Evolutionary conservation across 352 stramenopile genomes (phyloP).

Genomic region (Phytophthora sojae): DNA sequence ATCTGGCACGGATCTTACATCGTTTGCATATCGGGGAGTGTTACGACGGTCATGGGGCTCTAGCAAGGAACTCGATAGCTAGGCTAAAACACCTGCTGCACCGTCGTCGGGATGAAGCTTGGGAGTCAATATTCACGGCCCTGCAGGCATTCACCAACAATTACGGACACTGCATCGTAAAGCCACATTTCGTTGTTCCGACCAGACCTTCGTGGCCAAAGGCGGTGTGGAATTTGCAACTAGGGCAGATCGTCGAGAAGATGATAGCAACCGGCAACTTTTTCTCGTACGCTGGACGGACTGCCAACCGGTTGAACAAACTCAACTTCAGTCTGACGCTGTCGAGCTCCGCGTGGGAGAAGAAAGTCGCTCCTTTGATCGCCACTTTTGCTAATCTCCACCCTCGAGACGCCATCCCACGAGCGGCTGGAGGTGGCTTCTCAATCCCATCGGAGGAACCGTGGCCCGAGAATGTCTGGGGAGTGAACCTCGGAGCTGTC

Average conservation of each 20-base stretch:
- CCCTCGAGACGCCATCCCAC: conserved; percentile 29
- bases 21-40: conserved; percentile 26
- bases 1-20: conserved; percentile 29
- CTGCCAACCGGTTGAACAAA: conserved; percentile 22
- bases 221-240: conserved; percentile 26
- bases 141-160: conserved; percentile 15
- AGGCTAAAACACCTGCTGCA: conserved; percentile 18
- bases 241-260: conserved; percentile 35
- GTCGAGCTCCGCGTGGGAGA: conserved; percentile 30
- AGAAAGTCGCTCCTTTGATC: conserved; percentile 33
- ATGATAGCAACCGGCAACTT: conserved; percentile 33
- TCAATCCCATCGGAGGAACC: conserved; percentile 26
- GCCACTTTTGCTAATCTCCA: conserved; percentile 27
- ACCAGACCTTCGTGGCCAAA: conserved; percentile 18
- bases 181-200: conserved; percentile 30
- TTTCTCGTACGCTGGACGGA: conserved; percentile 28
- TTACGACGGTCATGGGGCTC: conserved; percentile 32
- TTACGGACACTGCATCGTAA: conserved; percentile 29
- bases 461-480: conserved; percentile 38
- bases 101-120: conserved; percentile 29
- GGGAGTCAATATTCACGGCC: conserved; percentile 28
- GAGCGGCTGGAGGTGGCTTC: conserved; percentile 14
- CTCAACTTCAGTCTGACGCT: conserved; percentile 26
- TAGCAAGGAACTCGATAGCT: conserved; percentile 18
- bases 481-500: conserved; percentile 33